Conservation (phyloP, 192 early-diverging fungal species). For the Backusella luteola region DNA sequence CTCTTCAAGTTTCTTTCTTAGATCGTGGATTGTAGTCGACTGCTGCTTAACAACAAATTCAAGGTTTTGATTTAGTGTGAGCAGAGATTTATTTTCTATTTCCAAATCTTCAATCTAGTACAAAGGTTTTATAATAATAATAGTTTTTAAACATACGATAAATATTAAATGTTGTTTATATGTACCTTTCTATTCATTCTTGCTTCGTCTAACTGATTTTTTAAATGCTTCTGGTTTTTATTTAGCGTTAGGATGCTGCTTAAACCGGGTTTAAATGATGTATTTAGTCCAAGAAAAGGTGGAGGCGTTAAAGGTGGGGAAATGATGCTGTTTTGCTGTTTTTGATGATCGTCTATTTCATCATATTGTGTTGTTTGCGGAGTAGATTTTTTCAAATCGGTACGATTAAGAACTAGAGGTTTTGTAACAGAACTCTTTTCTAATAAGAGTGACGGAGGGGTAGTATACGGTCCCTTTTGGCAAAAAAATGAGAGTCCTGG, state of each 20-base stretch:
- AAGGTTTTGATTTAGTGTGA: slow-evolving; percentile 17
- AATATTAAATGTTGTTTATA: neutral
- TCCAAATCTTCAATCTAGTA: slow-evolving; percentile 25
- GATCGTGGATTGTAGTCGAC: slow-evolving; percentile 10
- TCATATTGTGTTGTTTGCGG: neutral
- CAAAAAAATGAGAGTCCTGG: slow-evolving; percentile 16
- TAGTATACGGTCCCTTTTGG: neutral
- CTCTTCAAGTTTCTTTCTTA: slow-evolving; percentile 14
- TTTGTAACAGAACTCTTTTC: neutral
- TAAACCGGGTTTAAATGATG: neutral
- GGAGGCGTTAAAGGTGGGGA: neutral
- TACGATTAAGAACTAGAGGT: neutral
- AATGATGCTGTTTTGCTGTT: neutral
- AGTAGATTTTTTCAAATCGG: neutral
- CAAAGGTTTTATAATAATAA: neutral
- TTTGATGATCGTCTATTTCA: neutral
- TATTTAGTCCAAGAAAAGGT: neutral
- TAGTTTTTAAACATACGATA: slow-evolving; percentile 2
- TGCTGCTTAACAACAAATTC: slow-evolving; percentile 19
- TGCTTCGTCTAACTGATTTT: slow-evolving; percentile 21
- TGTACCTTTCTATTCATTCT: slow-evolving; percentile 22
- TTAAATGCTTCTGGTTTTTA: neutral
- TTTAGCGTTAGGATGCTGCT: neutral
- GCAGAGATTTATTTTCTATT: slow-evolving; percentile 25
- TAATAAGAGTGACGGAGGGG: neutral